phyloP scores from a whole-genome alignment of 2,329 filamentous ascomycete species.

The Xenosphaeropsis pyriputrescens region DNA sequence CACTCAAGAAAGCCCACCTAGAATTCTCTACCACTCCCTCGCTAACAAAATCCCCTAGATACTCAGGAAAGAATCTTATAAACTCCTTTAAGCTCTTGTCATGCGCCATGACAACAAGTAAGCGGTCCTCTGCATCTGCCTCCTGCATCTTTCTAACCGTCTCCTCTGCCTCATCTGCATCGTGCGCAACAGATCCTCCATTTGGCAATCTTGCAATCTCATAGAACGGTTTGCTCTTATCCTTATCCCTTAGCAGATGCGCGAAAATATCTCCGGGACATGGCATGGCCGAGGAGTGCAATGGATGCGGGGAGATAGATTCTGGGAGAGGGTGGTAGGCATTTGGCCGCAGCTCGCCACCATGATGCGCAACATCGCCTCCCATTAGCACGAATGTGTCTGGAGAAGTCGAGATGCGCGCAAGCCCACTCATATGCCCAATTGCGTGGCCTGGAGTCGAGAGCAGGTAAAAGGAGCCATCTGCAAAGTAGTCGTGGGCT shows the following conservation, averaged over 20 bases:
- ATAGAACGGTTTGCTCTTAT: constrained; percentile 18
- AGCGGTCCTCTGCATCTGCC: constrained; percentile 25
- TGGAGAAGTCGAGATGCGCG: constrained; percentile 21
- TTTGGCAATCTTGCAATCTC: constrained; percentile 8
- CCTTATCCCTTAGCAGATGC: constrained; percentile 19
- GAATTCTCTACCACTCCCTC: constrained; percentile 29
- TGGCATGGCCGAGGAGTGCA: constrained; percentile 14
- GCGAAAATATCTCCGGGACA: constrained; percentile 27
- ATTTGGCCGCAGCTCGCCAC: constrained; percentile 28
- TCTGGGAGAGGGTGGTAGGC: constrained; percentile 22
- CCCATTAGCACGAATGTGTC: constrained; percentile 32
- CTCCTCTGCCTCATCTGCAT: constrained; percentile 18
- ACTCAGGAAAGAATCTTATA: constrained; percentile 32
- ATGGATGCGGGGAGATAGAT: constrained; percentile 23
- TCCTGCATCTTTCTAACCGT: constrained; percentile 30
- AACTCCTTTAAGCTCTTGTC: constrained; percentile 26
- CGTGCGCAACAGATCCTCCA: constrained; percentile 6
- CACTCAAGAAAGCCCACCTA: constrained; percentile 33
- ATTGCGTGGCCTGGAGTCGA: constrained; percentile 35
- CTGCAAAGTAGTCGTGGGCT: constrained; percentile 36
- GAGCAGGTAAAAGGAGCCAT: constrained; percentile 39
- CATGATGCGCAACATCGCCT: constrained; percentile 30
- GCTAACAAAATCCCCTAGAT: constrained; percentile 27
- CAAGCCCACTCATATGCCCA: constrained; percentile 33
- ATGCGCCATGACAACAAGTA: constrained; percentile 31